Base-by-base conservation (phyloP, 768 basidiomycete genomes). In the Mycena chlorophos region DNA sequence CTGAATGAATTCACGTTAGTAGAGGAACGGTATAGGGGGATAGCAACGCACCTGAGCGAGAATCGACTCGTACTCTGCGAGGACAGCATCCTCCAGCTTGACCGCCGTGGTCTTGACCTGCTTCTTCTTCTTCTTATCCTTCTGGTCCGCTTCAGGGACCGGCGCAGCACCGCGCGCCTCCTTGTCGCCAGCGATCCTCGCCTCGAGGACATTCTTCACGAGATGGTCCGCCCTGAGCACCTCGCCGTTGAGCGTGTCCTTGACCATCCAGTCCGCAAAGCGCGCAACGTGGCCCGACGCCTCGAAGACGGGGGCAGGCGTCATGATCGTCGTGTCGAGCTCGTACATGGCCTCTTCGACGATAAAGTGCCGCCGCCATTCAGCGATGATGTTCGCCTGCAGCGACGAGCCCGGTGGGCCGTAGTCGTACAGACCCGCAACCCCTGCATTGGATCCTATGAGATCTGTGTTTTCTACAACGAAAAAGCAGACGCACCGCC, bases 191-290 rank as follows among this genome's bases (percentile, higher is more conserved):
- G 87, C 93, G 49, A 98, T 75, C 20, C 95, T 78, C 4, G 92
- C 91, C 73, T 96, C 89, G 42, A 98, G 79, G 42, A 98, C 95
- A 63, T 77, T 87, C 70, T 94, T 94, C 59, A 98, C 94, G 17
- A 98, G 83, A 72, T 98, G 97, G 71, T 98, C 95, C 23, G 96
- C 96, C 42, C 96, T 88, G 64, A 97, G 85, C 46, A 98, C 95
- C 65, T 98, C 94, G 42, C 94, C 94, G n/a, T 90, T 95, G 76
- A 91, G 86, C 23, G 78, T 76, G 64, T 98, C 96, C 76, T 96
- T 97, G 67, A 93, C 91, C 96, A 98, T 98, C 96, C 95, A 99
- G 69, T 99, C 97, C 4, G 96, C 92, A 68, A 98, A 99, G 62
- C 95, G 85, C 39, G 94, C 95, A 57, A 98, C 96, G 74, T 98